Evolutionary conservation across 164 flowering plant species (phyloP).

Genomic region (Macadamia tetraphylla): DNA sequence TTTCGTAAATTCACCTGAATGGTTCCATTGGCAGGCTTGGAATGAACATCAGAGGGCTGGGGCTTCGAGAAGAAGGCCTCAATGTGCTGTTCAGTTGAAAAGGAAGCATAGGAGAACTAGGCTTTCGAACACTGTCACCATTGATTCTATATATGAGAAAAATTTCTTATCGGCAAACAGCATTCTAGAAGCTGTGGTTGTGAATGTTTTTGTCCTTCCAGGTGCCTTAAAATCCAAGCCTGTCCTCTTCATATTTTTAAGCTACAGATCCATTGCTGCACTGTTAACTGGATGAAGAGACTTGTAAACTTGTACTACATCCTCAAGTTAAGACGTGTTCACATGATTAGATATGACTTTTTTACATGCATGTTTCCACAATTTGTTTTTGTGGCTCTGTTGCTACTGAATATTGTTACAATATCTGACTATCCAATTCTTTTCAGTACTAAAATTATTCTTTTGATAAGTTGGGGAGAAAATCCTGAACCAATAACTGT

Average conservation of each 20-base stretch:
- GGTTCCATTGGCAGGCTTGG: conserved; percentile 57
- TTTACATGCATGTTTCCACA: too few species aligned
- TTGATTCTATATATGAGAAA: conserved; percentile 81
- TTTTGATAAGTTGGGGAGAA: too few species aligned
- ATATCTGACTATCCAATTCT: too few species aligned
- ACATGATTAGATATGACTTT: too few species aligned
- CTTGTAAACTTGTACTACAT: too few species aligned
- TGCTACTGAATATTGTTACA: too few species aligned
- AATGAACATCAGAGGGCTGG: conserved; percentile 53
- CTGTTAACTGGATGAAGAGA: too few species aligned
- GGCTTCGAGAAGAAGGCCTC: conserved; percentile 47
- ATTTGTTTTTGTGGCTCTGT: too few species aligned
- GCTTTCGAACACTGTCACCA: conserved; percentile 65
- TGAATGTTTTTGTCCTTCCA: conserved; percentile 74
- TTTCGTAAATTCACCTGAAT: neutral
- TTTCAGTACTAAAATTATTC: too few species aligned
- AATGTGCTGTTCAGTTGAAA: conserved; percentile 40
- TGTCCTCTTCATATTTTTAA: neutral
- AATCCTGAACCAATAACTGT: too few species aligned
- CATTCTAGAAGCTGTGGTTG: conserved; percentile 66
- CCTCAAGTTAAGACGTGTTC: too few species aligned
- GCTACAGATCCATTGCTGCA: too few species aligned
- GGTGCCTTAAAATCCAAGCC: conserved; percentile 33
- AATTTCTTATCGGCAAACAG: conserved; percentile 66
- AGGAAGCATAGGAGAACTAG: conserved; percentile 57